phyloP scores from a whole-genome alignment of 306 rosid species.

The Rubus idaeus region DNA sequence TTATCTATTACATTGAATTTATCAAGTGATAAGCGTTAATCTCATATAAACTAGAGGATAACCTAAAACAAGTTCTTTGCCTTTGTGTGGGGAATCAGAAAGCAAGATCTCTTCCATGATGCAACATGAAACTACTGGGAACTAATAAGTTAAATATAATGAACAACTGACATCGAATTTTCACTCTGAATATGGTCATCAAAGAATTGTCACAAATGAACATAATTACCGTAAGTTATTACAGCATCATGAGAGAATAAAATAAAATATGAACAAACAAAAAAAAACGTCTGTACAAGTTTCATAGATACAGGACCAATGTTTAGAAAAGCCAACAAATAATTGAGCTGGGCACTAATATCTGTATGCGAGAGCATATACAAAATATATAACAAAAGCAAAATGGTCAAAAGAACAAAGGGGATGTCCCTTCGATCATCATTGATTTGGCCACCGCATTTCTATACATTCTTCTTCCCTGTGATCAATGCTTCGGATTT shows the following conservation, averaged over 20 bases:
- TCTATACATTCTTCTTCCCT: slow-evolving; percentile 44
- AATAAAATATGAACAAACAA: slow-evolving; percentile 19
- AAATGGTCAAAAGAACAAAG: slow-evolving; percentile 30
- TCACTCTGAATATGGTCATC: neutral
- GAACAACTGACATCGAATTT: neutral
- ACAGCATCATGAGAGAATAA: slow-evolving; percentile 5
- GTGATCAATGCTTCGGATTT: slow-evolving; percentile 77
- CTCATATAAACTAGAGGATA: neutral
- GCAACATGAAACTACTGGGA: neutral
- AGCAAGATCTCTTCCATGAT: neutral
- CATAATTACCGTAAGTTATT: slow-evolving; percentile 19
- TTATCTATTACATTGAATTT: neutral
- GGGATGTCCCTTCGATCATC: slow-evolving; percentile 19
- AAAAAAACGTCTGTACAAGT: slow-evolving; percentile 61
- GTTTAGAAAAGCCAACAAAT: slow-evolving; percentile 54
- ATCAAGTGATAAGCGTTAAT: neutral
- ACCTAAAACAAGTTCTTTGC: neutral
- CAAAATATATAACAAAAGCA: slow-evolving; percentile 41
- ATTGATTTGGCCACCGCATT: slow-evolving; percentile 4
- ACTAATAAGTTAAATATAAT: neutral
- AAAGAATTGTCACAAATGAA: slow-evolving; percentile 5
- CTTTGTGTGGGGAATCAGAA: neutral
- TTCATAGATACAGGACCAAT: slow-evolving; percentile 54
- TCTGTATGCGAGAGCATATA: slow-evolving; percentile 53
- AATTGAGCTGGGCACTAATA: slow-evolving; percentile 48